Conservation (phyloP, 139 green algal species). For the Chlorella sp. region DNA sequence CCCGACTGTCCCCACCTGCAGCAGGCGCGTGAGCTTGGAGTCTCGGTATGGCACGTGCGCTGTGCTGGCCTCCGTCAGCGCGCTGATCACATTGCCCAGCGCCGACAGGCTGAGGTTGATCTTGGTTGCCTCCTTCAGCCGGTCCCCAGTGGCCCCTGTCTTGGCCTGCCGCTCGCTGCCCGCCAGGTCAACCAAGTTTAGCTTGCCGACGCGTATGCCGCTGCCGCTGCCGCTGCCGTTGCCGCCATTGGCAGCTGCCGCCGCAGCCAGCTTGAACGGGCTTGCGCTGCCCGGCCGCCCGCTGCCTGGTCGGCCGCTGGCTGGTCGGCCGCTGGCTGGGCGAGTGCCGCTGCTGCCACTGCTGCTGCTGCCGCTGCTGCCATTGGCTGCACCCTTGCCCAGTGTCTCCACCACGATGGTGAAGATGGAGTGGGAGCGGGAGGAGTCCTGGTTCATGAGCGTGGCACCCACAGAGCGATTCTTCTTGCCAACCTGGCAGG, state of each 20-base stretch:
- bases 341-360: not conserved
- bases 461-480: conserved; percentile 86
- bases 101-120: conserved; percentile 98
- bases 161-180: conserved; percentile 88
- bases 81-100: conserved; percentile 92
- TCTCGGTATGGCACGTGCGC: conserved; percentile 93
- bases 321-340: not conserved
- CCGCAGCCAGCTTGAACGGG: not conserved
- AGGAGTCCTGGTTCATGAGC: conserved; percentile 91
- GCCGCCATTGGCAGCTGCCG: not conserved
- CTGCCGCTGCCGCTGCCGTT: conserved; percentile 60
- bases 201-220: conserved; percentile 85
- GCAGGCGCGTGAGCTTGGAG: conserved; percentile 90
- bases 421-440: conserved; percentile 97
- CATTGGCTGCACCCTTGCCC: conserved; percentile 42
- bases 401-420: conserved; percentile 95
- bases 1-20: conserved; percentile 48
- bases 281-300: not conserved
- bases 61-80: conserved; percentile 85
- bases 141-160: conserved; percentile 65
- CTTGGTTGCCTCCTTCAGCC: conserved; percentile 87
- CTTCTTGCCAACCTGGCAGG: conserved; percentile 73
- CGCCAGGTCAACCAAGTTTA: conserved; percentile 93
- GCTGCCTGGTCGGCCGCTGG: not conserved
- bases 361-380: not conserved